Evolutionary conservation across 2,329 filamentous ascomycete species (phyloP), one percentile per base, ranked within the genome.

Genomic region (Escovopsis sp.): DNA sequence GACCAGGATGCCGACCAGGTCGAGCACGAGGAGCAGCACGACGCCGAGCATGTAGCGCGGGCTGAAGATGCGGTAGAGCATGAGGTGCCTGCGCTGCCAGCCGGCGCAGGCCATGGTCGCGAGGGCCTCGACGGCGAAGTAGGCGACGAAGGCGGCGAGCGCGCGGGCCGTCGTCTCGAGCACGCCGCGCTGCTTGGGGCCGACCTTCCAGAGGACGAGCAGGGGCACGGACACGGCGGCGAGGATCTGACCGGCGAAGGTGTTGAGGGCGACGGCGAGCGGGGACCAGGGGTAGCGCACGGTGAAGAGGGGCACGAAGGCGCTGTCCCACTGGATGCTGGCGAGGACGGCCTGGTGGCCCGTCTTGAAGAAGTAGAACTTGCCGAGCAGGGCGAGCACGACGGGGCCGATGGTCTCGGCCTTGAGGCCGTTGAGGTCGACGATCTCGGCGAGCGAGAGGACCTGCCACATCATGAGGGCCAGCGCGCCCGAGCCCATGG

Each of bases 301-400:
- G 6, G 75, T 77, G 45, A 81, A 77, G 7, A 96, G 72, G 0
- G 89, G 84, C 50, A 98, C 85, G 63, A 98, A 98, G 3, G 87
- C 89, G 18, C 77, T 76, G 64, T 98, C 91, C 91, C 91, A 98
- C 57, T 98, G 91, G 55, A 98, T 89, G 50, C 79, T 85, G 51
- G 80, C 75, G 23, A 94, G 73, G 0, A 80, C 82, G 11, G 89
- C 89, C 63, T 96, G 89, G 61, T 98, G 91, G 47, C 91, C 91
- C 0, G 91, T 98, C 58, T 94, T 95, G 76, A 98, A 98, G 68
- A 80, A 98, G 67, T 95, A 81, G 62, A 89, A 94, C 54, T 83
- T 86, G 46, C 88, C 91, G 1, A 98, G 75, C n/a, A 96, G 65
- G 10, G 80, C 89, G 26, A 96, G 74, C 48, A 93, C 72, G 34